These are phyloP conservation scores for Monosporozyma servazzii DNA, from an alignment of 805 yeast species.

Conservation along the genomic window DNA sequence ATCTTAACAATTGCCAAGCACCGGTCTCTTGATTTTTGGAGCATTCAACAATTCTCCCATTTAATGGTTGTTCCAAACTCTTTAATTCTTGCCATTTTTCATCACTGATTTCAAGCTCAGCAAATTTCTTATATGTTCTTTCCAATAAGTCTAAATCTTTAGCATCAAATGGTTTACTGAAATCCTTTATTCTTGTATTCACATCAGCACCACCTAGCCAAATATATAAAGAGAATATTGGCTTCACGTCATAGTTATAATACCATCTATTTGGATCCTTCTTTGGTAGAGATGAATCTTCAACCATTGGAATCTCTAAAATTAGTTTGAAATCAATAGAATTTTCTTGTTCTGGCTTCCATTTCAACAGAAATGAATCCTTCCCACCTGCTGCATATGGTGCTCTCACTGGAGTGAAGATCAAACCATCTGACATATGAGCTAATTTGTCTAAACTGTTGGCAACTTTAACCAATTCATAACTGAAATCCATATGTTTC, in stretches of 20 bases:
- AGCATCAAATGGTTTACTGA: conserved; percentile 26
- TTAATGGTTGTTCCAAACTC: conserved; percentile 64
- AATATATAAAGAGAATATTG: conserved; percentile 54
- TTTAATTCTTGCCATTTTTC: conserved; percentile 78
- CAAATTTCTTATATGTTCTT: conserved; percentile 54
- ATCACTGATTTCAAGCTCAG: conserved; percentile 50
- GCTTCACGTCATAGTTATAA: conserved; percentile 72
- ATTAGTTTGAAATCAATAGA: conserved; percentile 80
- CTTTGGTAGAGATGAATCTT: conserved; percentile 30
- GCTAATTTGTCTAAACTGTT: conserved; percentile 61
- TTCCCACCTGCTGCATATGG: conserved; percentile 80
- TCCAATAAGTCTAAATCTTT: conserved; percentile 30
- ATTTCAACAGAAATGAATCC: conserved; percentile 74
- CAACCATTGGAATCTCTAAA: conserved; percentile 30
- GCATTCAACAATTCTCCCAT: conserved; percentile 84
- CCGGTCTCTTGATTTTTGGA: conserved; percentile 51
- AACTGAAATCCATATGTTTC: conserved; percentile 81
- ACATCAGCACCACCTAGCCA: conserved; percentile 61
- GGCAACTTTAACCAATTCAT: conserved; percentile 67
- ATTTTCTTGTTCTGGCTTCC: conserved; percentile 97
- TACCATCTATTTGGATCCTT: conserved; percentile 65
- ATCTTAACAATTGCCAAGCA: conserved; percentile 77
- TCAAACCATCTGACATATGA: conserved; percentile 88
- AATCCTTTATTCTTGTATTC: conserved; percentile 22
- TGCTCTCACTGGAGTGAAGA: conserved; percentile 82